phyloP scores from a whole-genome alignment of 441 rosid genomes.

The Omphalea diandra region DNA sequence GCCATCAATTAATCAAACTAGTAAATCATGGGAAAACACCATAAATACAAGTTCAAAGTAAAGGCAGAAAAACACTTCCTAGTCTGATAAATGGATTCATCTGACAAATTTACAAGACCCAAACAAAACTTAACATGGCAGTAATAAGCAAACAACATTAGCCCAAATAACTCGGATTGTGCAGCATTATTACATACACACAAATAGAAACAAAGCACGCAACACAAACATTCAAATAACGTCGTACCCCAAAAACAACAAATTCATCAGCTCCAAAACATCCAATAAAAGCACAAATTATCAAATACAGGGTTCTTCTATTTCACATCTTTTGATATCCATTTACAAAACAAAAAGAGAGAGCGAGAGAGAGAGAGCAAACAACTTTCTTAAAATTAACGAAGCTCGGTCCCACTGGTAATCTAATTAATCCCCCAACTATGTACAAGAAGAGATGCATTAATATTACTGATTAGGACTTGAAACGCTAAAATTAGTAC shows the following conservation, averaged over 20 bases:
- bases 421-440: constrained; percentile 14
- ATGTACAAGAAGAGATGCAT: constrained; percentile 6
- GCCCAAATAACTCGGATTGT: too few relatives aligned
- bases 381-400: constrained; percentile 18
- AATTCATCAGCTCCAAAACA: background rate
- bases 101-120: background rate
- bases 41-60: background rate
- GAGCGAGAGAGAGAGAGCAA: too few relatives aligned
- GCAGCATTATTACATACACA: too few relatives aligned
- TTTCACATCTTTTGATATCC: constrained; percentile 14
- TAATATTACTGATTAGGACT: too few relatives aligned
- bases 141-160: background rate
- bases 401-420: constrained; percentile 19
- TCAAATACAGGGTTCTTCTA: constrained; percentile 5
- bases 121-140: background rate
- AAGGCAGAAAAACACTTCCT: background rate
- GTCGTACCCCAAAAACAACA: background rate
- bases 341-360: constrained; percentile 27
- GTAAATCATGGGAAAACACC: background rate
- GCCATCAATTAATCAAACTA: background rate
- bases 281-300: constrained; percentile 3
- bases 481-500: background rate
- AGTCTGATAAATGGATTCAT: background rate
- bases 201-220: too few relatives aligned
- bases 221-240: too few relatives aligned